A percentile compares a stretch with the other conserved stretches of the same genome.
Conservation (phyloP, 75 land plant genomes). For the Adiantum capillusveneris region DNA sequence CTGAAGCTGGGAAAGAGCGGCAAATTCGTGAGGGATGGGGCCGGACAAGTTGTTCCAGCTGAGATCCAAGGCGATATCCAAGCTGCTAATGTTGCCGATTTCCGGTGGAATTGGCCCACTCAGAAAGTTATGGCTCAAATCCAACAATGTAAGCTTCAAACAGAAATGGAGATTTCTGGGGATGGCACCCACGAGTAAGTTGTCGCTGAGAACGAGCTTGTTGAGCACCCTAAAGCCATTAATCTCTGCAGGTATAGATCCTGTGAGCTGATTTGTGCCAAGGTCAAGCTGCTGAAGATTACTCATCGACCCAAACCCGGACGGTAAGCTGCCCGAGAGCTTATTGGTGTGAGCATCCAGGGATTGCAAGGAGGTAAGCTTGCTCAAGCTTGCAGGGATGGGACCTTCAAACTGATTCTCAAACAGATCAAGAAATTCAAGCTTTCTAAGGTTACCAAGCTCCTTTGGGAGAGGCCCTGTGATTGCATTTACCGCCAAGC, state of each 20-base stretch:
- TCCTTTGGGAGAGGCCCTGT: constrained; percentile 29
- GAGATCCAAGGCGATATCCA: constrained; percentile 62
- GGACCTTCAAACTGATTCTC: constrained; percentile 18
- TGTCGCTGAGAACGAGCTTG: constrained; percentile 44
- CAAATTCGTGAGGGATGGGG: constrained; percentile 46
- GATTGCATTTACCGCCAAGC: constrained; percentile 28
- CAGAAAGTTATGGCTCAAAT: constrained; percentile 55
- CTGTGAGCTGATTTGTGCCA: constrained; percentile 34
- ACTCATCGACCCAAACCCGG: constrained; percentile 5
- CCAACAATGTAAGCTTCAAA: constrained; percentile 51
- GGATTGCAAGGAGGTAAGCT: constrained; percentile 6
- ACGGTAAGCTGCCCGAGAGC: constrained; percentile 17
- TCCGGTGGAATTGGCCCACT: constrained; percentile 53
- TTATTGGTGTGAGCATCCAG: constrained; percentile 18
- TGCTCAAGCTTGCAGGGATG: constrained; percentile 18
- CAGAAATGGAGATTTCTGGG: constrained; percentile 46
- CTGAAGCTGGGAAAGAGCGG: constrained; percentile 41
- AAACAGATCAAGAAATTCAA: constrained; percentile 8
- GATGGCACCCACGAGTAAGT: constrained; percentile 55
- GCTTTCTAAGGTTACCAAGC: constrained; percentile 18
- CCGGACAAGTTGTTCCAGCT: constrained; percentile 65
- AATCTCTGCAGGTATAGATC: constrained; percentile 31
- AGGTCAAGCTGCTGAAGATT: constrained; percentile 5
- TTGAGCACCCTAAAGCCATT: constrained; percentile 40
- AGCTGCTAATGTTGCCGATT: constrained; percentile 48